Evolutionary conservation across 2,329 filamentous ascomycete species (phyloP), one percentile per base, ranked within the genome.

Genomic region (Xylariaceae sp.): DNA sequence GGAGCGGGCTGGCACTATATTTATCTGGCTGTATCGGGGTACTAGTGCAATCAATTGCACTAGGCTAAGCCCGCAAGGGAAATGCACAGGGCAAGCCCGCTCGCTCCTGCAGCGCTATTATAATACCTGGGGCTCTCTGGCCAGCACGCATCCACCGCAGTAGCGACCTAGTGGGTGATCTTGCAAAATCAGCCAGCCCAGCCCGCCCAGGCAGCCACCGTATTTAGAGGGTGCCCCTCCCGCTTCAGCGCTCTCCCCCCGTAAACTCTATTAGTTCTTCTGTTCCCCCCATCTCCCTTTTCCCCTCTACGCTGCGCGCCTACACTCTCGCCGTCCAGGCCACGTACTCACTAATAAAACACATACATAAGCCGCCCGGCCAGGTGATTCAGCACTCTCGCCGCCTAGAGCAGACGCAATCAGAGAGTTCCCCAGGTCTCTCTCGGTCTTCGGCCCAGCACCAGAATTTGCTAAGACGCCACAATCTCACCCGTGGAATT

Each of bases 211-310:
- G 55, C 58, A 59, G 57, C 59, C 59, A 62, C 62, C 64, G 55
- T 70, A 70, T 69, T 70, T 70, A 70, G 68, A 70, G 66, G 59
- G 45, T 56, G 62, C 64, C 64, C 68, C 68, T 66, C 67, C 64
- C 67, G 56, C 53, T 63, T 57, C 65, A 68, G 68, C 64, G 61
- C 53, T 59, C 55, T 59, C 52, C 65, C 63, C 63, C 65, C 65
- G 37, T 66, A 68, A 68, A 64, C 64, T 66, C 62, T 64, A 62
- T 65, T 63, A 64, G 63, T 66, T 59, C 64, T 57, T 54, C 66
- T 54, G 47, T 50, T 63, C 57, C 62, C 56, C 58, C 53, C 55
- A 34, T 34, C 48, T 65, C 62, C 34, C 55, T 53, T 13, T 39
- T 34, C 35, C 42, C 13, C 37, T 45, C 23, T 52, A 47, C 57